Evolutionary conservation across 257 asterid genomes (phyloP), one percentile per base, ranked within the genome.

Genomic region (Echites panduratus): DNA sequence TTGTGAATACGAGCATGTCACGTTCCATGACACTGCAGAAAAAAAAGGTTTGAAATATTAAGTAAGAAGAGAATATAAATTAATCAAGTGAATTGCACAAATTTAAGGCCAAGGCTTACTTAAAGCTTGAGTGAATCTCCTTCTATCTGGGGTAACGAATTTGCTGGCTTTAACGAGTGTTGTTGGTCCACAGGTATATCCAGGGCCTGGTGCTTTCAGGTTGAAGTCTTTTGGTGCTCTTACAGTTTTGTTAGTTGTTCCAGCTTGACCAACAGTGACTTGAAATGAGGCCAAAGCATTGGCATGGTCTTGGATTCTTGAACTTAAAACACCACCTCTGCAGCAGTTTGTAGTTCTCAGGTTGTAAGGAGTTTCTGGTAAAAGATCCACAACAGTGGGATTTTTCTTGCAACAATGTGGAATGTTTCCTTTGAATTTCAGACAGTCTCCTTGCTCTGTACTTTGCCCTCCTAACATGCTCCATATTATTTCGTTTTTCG

Each of bases 11-110:
- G 79, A 69, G 68, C 81, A 90, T 3, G 91, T 87, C 54, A 88
- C 65, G 7, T 90, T 87, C 96, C 96, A 90, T 27, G 96, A 88
- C 95, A 90, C 96, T 90, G 96, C 86, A 81, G 72, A n/a, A 45
- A 68, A 45, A 68, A 65, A 75, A 71, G 11, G 10, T 43, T 53
- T 8, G 64, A 73, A 75, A 47, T 70, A 19, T 68, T 49, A 66
- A 59, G 27, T 4, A 5, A 27, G 41, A 58, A 26, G 19, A 0
- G 41, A 58, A 58, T 3, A 20, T 58, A 58, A 58, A 27, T 58
- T 12, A 8, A 12, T 40, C 11, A 12, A 27, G 4, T 4, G 3
- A 4, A 48, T 32, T 32, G 38, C 24, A 13, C 40, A 58, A 9
- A 12, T 58, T 58, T 19, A 19, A 58, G 65, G 66, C 20, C 17